These are phyloP conservation scores for Aphanomyces astaci DNA, from an alignment of 352 stramenopile species.

Conservation along the genomic window DNA sequence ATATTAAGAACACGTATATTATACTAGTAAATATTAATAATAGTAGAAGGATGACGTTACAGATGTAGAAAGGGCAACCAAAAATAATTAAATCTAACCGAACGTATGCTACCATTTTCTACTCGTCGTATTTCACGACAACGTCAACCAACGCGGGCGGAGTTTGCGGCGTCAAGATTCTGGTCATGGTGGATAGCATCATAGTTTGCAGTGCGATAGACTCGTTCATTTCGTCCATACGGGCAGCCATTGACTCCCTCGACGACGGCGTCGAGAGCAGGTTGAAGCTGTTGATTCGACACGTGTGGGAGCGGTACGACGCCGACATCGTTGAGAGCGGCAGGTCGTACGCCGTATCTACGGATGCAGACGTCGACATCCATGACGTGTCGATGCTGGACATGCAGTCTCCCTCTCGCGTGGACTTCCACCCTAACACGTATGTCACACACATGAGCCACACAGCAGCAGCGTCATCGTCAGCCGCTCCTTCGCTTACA, in stretches of 20 bases:
- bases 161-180: neutral
- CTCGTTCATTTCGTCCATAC: constrained; percentile 14
- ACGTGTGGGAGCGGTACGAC: neutral
- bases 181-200: constrained; percentile 3
- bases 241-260: constrained; percentile 6
- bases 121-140: neutral
- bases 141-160: neutral
- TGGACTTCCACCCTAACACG: neutral
- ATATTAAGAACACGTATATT: too few relatives aligned
- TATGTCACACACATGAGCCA: neutral
- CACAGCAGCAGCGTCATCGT: too few relatives aligned
- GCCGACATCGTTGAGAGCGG: neutral
- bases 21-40: too few relatives aligned
- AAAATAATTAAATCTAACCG: too few relatives aligned
- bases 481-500: too few relatives aligned
- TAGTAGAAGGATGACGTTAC: too few relatives aligned
- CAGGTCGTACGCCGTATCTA: neutral
- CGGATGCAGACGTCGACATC: neutral
- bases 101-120: too few relatives aligned
- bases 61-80: too few relatives aligned
- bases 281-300: neutral
- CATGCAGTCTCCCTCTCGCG: neutral
- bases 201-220: constrained; percentile 4
- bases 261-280: neutral
- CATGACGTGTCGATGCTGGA: neutral